Evolutionary conservation across 345 rosid genomes (phyloP), one percentile per base, ranked within the genome.

Genomic region (Turritis glabra): DNA sequence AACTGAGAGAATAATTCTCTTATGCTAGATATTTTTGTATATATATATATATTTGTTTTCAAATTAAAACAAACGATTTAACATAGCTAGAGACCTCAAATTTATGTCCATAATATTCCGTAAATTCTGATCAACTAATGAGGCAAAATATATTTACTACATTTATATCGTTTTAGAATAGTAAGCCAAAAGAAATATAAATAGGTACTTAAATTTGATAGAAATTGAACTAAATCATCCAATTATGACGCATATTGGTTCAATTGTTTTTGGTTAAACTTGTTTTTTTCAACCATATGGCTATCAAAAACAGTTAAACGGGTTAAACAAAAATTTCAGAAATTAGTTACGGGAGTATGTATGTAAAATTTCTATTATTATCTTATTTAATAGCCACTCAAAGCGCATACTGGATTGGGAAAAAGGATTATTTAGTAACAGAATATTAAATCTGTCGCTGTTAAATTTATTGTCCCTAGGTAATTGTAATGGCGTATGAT

Each of bases 381-480:
- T 8, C 35, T 5, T 32, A 32, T 32, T 32, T 32, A 0, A 32
- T 32, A 32, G 9, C 35, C 46, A 50, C 29, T 63, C 27, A 65
- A 63, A 63, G 7, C n/a, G 12, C 37, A 27, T 17, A 43, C 38
- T 27, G n/a, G n/a, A n/a, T n/a, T n/a, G 12, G 9, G 5, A 44
- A 44, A 17, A 46, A 46, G 10, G 6, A 6, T 5, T 11, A 2
- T 5, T 26, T 7, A 26, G 53, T 9, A 19, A 41, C n/a, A 41
- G 14, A 48, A 48, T 21, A 26, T 27, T 8, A 19, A 35, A 6
- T 59, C 53, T 21, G 64, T 59, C 64, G 10, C 46, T 59, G 4
- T 58, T 21, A 33, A 17, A 59, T 61, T 61, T 13, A 40, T n/a
- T 21, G 4, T 17, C 53, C 37, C 57, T 32, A 59, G 74, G 67